A percentile compares a stretch with the other conserved stretches of the same genome.
These are phyloP conservation scores for Lipomyces sp. DNA, from an alignment of 805 yeast genomes.

Conservation along the genomic window DNA sequence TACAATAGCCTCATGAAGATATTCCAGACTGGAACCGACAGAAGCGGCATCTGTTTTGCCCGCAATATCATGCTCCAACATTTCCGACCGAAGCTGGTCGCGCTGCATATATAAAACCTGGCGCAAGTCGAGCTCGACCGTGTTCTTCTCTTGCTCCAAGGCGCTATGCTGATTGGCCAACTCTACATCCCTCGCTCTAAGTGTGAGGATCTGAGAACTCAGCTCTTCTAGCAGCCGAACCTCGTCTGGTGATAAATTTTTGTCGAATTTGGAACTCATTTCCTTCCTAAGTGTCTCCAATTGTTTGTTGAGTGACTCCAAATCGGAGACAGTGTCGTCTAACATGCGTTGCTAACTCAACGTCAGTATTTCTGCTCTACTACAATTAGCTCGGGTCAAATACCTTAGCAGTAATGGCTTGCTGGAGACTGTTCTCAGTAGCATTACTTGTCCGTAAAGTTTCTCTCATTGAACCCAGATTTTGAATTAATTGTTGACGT, in stretches of 20 bases:
- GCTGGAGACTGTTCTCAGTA: slow-evolving; percentile 24
- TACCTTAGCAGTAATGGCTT: slow-evolving; percentile 23
- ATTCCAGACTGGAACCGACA: slow-evolving; percentile 33
- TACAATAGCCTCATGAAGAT: slow-evolving; percentile 41
- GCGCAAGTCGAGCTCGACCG: slow-evolving; percentile 60
- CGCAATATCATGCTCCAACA: slow-evolving; percentile 30
- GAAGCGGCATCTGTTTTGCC: slow-evolving; percentile 42
- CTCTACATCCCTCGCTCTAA: slow-evolving; percentile 45
- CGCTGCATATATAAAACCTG: slow-evolving; percentile 62
- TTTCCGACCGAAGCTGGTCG: slow-evolving; percentile 46
- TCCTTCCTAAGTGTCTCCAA: slow-evolving; percentile 56
- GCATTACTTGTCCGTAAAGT: slow-evolving; percentile 41
- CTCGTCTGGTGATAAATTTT: slow-evolving; percentile 59
- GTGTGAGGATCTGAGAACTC: slow-evolving; percentile 35
- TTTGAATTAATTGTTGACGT: slow-evolving; percentile 52
- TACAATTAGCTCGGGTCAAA: slow-evolving; percentile 20
- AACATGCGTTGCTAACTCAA: slow-evolving; percentile 45
- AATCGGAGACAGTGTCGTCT: slow-evolving; percentile 52
- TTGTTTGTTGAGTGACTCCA: slow-evolving; percentile 50
- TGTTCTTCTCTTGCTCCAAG: slow-evolving; percentile 55
- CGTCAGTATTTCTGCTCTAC: slow-evolving; percentile 1
- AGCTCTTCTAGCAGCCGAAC: slow-evolving; percentile 48
- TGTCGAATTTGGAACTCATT: slow-evolving; percentile 57
- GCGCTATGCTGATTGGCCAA: slow-evolving; percentile 50
- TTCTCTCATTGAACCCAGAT: slow-evolving; percentile 53